Conservation (phyloP, 73 alveolate genomes). For the Tetrahymena malaccensis region DNA sequence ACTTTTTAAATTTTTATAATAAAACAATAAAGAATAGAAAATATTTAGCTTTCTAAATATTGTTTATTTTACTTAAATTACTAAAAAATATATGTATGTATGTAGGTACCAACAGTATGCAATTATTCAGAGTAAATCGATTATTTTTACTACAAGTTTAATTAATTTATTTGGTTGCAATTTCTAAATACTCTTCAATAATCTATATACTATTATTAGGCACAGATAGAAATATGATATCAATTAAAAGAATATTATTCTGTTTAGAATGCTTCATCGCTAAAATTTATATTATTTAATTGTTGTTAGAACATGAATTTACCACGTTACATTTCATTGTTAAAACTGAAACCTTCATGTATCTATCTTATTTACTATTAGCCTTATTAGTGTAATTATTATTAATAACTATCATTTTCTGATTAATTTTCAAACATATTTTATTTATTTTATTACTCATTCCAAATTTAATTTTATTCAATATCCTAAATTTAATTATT, state of each 20-base stretch:
- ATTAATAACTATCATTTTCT: not conserved
- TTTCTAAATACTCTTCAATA: not conserved
- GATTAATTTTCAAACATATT: not conserved
- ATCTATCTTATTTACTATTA: not conserved
- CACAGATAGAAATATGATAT: not conserved
- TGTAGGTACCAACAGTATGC: no score
- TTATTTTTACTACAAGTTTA: no score
- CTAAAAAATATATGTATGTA: no score
- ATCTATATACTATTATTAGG: not conserved
- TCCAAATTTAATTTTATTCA: not conserved
- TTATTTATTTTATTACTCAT: not conserved
- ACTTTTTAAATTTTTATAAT: no score
- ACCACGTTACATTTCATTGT: not conserved
- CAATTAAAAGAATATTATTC: not conserved
- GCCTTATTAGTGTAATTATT: not conserved
- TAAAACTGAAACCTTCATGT: not conserved
- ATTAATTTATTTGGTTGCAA: no score
- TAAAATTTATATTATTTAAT: not conserved
- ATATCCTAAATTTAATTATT: not conserved
- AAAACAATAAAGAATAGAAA: no score
- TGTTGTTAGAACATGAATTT: not conserved
- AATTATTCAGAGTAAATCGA: not conserved
- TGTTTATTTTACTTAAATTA: no score
- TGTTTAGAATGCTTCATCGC: not conserved
- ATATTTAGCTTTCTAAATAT: no score